Conservation (phyloP, 257 asterid genomes). For the Thymus quinquecostatus region DNA sequence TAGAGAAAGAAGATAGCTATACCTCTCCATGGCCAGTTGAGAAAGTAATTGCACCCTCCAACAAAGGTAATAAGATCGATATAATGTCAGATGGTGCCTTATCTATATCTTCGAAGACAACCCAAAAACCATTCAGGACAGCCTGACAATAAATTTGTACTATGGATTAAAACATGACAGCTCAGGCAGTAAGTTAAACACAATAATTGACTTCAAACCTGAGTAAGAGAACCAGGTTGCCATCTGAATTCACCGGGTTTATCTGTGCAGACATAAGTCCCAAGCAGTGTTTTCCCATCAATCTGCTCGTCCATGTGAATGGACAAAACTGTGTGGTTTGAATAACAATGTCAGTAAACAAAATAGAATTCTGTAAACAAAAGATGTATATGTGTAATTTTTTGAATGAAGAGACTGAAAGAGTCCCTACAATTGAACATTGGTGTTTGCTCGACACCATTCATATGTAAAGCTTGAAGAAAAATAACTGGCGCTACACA, state of each 20-base stretch:
- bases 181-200: slow-evolving; percentile 22
- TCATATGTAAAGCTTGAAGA: neutral
- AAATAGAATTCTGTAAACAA: slow-evolving; percentile 21
- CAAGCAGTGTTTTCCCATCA: slow-evolving; percentile 90
- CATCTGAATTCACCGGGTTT: slow-evolving; percentile 98
- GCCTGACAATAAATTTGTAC: slow-evolving; percentile 56
- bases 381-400: neutral
- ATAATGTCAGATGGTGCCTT: slow-evolving; percentile 89
- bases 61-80: slow-evolving; percentile 76
- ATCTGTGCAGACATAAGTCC: slow-evolving; percentile 88
- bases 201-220: slow-evolving; percentile 52
- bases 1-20: slow-evolving; percentile 27
- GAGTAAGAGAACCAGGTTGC: slow-evolving; percentile 98
- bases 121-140: slow-evolving; percentile 87
- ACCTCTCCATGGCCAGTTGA: slow-evolving; percentile 95
- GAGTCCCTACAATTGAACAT: slow-evolving; percentile 10
- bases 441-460: neutral
- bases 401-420: slow-evolving; percentile 15
- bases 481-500: slow-evolving; percentile 20
- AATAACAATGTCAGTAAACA: slow-evolving; percentile 25
- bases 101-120: slow-evolving; percentile 89
- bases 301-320: slow-evolving; percentile 98
- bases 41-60: slow-evolving; percentile 77
- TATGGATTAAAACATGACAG: slow-evolving; percentile 31
- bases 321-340: slow-evolving; percentile 55